phyloP scores from a whole-genome alignment of 2,329 filamentous ascomycete genomes.

The Coleophoma cylindrospora region DNA sequence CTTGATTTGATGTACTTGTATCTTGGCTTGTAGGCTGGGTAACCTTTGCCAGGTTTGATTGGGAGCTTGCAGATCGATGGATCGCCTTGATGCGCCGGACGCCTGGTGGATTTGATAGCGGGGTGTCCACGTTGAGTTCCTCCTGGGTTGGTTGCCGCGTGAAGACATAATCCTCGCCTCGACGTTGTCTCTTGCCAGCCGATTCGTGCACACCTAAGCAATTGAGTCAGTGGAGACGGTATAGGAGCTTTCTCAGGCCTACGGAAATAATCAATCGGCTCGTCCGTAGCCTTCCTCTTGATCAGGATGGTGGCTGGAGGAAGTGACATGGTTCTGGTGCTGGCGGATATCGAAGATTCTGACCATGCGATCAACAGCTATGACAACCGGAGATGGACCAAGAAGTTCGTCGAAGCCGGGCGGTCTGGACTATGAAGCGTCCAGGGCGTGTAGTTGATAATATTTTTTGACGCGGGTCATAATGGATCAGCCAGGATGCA shows the following conservation, averaged over 20 bases:
- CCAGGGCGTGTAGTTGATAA: too few species aligned
- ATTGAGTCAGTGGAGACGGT: constrained; percentile 1
- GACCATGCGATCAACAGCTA: too few species aligned
- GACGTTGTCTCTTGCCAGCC: constrained; percentile 16
- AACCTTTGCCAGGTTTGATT: neutral
- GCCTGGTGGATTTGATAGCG: constrained; percentile 3
- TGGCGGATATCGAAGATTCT: neutral
- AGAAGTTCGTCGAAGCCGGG: too few species aligned
- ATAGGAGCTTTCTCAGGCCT: neutral
- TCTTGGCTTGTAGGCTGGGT: neutral
- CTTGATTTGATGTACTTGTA: neutral
- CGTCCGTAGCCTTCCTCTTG: constrained; percentile 27
- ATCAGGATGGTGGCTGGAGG: constrained; percentile 24
- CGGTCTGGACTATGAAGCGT: too few species aligned
- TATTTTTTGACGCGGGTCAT: too few species aligned
- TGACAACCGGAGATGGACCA: neutral
- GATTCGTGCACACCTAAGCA: constrained; percentile 23
- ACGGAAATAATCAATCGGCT: constrained; percentile 28
- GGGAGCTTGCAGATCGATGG: constrained; percentile 9
- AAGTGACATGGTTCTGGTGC: constrained; percentile 17
- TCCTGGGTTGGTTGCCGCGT: constrained; percentile 15
- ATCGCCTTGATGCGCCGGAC: constrained; percentile 15
- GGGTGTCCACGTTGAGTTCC: neutral
- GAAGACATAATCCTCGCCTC: constrained; percentile 21
- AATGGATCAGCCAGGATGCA: too few species aligned